Percentiles rank a stretch among this genome's conserved stretches.
Conservation (phyloP, 345 rosid genomes). For the Mangifera indica region DNA sequence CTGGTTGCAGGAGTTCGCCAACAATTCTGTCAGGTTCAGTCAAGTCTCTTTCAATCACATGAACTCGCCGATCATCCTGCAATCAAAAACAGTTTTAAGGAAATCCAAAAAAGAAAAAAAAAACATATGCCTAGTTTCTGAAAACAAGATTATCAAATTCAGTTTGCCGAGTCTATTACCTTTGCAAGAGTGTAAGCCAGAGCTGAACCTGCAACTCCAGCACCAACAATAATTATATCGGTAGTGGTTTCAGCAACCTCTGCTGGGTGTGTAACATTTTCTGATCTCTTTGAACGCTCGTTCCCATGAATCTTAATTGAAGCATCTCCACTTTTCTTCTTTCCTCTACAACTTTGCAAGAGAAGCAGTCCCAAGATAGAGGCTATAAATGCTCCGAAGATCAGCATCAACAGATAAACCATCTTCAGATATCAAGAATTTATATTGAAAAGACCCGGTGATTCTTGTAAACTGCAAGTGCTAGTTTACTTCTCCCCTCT, state of each 20-base stretch:
- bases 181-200: constrained; percentile 58
- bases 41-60: constrained; percentile 59
- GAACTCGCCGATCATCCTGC: constrained; percentile 61
- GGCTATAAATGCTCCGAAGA: neutral
- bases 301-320: neutral
- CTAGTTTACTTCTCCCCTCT: neutral
- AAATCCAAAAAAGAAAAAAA: neutral
- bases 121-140: no score
- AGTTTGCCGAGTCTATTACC: constrained; percentile 23
- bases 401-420: constrained; percentile 1
- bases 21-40: constrained; percentile 53
- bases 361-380: neutral
- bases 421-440: constrained; percentile 1
- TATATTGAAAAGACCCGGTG: neutral
- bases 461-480: neutral
- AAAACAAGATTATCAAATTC: neutral
- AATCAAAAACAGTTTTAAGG: neutral
- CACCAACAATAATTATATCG: constrained; percentile 44
- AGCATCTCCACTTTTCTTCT: neutral
- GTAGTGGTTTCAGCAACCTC: neutral
- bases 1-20: constrained; percentile 65
- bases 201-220: constrained; percentile 58
- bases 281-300: neutral
- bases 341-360: neutral
- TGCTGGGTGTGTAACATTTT: neutral